phyloP scores from a whole-genome alignment of 2,329 filamentous ascomycete species.

The Stemphylium beticola region DNA sequence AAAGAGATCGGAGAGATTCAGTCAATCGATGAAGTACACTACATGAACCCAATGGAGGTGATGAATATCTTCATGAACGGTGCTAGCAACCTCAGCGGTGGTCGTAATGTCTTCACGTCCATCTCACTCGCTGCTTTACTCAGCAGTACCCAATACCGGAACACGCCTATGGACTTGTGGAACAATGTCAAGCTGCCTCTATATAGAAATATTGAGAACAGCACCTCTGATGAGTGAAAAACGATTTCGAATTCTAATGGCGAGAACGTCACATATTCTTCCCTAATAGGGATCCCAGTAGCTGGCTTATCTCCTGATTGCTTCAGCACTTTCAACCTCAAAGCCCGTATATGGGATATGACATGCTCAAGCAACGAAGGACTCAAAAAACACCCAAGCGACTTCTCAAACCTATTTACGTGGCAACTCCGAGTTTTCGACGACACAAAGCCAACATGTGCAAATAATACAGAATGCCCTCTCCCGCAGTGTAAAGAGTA shows the following conservation, averaged over 20 bases:
- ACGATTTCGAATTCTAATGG: slow-evolving; percentile 7
- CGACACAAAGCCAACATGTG: neutral
- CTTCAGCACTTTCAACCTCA: slow-evolving; percentile 25
- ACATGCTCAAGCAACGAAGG: slow-evolving; percentile 27
- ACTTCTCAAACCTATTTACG: slow-evolving; percentile 19
- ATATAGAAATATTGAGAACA: slow-evolving; percentile 30
- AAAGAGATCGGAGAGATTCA: slow-evolving; percentile 19
- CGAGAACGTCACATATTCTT: slow-evolving; percentile 30
- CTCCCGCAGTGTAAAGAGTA: slow-evolving; percentile 17
- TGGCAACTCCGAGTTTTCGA: slow-evolving; percentile 19
- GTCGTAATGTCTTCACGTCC: slow-evolving; percentile 25
- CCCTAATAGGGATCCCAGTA: slow-evolving; percentile 35
- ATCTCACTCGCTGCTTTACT: slow-evolving; percentile 34
- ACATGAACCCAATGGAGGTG: slow-evolving; percentile 24
- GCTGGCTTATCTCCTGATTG: slow-evolving; percentile 10
- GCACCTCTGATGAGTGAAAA: slow-evolving; percentile 28
- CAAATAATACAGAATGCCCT: slow-evolving; percentile 1
- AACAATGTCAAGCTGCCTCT: slow-evolving; percentile 37
- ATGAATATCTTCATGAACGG: slow-evolving; percentile 17
- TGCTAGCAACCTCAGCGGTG: slow-evolving; percentile 19
- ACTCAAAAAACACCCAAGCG: neutral
- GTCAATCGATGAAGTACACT: slow-evolving; percentile 22
- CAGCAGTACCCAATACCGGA: slow-evolving; percentile 31
- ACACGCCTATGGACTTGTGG: slow-evolving; percentile 34
- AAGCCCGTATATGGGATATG: slow-evolving; percentile 36